Conservation (phyloP, 352 stramenopile species). For the Phytophthora rubi region DNA sequence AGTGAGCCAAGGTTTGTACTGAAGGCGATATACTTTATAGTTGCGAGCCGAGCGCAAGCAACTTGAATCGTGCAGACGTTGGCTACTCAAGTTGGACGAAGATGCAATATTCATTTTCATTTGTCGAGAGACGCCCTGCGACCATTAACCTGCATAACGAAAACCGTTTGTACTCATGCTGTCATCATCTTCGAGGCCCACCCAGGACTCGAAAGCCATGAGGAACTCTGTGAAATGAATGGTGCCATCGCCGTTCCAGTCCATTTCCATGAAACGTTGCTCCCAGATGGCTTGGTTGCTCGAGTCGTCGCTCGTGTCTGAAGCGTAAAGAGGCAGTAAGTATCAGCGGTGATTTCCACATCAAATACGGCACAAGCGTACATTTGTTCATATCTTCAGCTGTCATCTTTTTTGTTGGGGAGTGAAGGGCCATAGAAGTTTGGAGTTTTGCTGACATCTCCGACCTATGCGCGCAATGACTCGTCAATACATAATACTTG, state of each 20-base stretch:
- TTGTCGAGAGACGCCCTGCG: not conserved
- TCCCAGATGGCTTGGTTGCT: slow-evolving; percentile 83
- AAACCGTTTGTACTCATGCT: not conserved
- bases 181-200: slow-evolving; percentile 70
- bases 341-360: not conserved
- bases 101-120: not conserved
- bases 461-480: slow-evolving; percentile 28
- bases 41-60: too few relatives aligned
- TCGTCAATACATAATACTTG: not conserved
- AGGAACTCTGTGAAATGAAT: slow-evolving; percentile 93
- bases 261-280: slow-evolving; percentile 87
- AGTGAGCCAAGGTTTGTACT: not conserved
- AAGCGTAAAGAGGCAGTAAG: not conserved
- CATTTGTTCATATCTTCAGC: slow-evolving; percentile 31
- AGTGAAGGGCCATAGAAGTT: slow-evolving; percentile 72
- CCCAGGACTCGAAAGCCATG: slow-evolving; percentile 88
- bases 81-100: not conserved
- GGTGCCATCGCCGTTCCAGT: slow-evolving; percentile 85
- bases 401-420: slow-evolving; percentile 82
- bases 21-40: not conserved
- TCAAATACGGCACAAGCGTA: not conserved
- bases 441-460: slow-evolving; percentile 73
- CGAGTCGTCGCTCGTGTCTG: slow-evolving; percentile 45
- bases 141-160: not conserved
- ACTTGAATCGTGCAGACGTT: too few relatives aligned